phyloP scores from a whole-genome alignment of 768 basidiomycete species.

The Suillus placidus region DNA sequence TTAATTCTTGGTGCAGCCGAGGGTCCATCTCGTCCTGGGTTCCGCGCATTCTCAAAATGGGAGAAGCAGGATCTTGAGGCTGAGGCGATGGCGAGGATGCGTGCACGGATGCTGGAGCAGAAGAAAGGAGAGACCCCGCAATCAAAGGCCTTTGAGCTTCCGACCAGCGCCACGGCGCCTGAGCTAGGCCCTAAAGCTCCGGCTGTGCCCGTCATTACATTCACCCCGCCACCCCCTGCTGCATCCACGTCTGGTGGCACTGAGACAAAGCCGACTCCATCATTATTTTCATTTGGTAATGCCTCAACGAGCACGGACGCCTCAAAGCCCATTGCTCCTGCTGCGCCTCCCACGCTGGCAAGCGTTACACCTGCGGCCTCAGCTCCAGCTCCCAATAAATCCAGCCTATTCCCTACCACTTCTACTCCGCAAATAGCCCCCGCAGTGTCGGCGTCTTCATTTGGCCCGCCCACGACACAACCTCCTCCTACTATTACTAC shows the following conservation, averaged over 20 bases:
- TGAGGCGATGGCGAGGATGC: conserved; percentile 71
- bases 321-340: conserved; percentile 8
- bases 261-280: conserved; percentile 19
- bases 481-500: conserved; percentile 11
- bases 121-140: conserved; percentile 42
- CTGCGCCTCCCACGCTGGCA: conserved; percentile 20
- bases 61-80: conserved; percentile 87
- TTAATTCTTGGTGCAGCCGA: conserved; percentile 43
- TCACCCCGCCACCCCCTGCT: conserved; percentile 26
- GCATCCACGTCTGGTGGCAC: conserved; percentile 6
- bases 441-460: conserved; percentile 18
- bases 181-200: conserved; percentile 24
- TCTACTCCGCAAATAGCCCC: conserved; percentile 16
- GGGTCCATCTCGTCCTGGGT: conserved; percentile 52
- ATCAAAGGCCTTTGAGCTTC: conserved; percentile 38
- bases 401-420: conserved; percentile 13
- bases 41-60: conserved; percentile 72
- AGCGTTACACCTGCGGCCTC: conserved; percentile 20
- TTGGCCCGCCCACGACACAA: conserved; percentile 20
- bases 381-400: conserved; percentile 13
- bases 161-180: conserved; percentile 27
- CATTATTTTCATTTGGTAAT: conserved; percentile 21
- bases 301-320: conserved; percentile 13
- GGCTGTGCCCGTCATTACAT: conserved; percentile 31
- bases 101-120: conserved; percentile 51